Base-by-base conservation (phyloP, 2,329 filamentous ascomycete species). In the Penicillium griseofulvum region DNA sequence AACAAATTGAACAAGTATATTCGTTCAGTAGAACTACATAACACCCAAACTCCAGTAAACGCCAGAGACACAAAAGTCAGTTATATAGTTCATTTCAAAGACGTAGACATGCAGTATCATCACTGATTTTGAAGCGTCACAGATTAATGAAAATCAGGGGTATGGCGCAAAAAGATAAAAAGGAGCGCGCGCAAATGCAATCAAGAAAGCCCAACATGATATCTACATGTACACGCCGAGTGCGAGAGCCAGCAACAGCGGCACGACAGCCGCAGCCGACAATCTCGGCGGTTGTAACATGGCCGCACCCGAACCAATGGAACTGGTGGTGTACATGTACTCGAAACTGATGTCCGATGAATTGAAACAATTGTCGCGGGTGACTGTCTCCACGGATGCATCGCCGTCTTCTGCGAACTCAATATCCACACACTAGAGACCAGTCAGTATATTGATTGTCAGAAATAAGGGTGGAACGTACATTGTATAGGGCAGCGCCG, bases 301-400 rank as follows among this genome's bases (percentile, higher is more conserved):
- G 0, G 59, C 56, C 3, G 64, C 65, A 8, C 59, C 66, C 3
- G 68, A 68, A 14, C 64, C 62, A 34, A 69, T 59, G 1, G 67
- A 64, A 8, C 55, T 51, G 2, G 71, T 68, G 3, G 70, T 70
- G 79, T 91, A 97, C 61, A 96, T 79, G 61, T 87, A 81, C 52
- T 89, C 82, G 78, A 94, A 92, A 60, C 83, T 83, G 64, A 96
- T 85, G 53, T 90, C 80, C 43, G 83, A 86, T 56, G 87, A 90
- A 78, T 97, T 97, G 80, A 88, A 91, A 81, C 93, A 97, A 76
- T 96, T 97, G 14, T 84, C 81, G 56, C 81, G 78, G 70, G 89
- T 96, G 62, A 97, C 89, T 63, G 87, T 79, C 53, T 78, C 79
- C 47, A 96, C 85, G 69, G 63, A 57, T 0, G 56, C n/a, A 36